Base-by-base conservation (phyloP, 108 stramenopile genomes). In the Skeletonema grethae region DNA sequence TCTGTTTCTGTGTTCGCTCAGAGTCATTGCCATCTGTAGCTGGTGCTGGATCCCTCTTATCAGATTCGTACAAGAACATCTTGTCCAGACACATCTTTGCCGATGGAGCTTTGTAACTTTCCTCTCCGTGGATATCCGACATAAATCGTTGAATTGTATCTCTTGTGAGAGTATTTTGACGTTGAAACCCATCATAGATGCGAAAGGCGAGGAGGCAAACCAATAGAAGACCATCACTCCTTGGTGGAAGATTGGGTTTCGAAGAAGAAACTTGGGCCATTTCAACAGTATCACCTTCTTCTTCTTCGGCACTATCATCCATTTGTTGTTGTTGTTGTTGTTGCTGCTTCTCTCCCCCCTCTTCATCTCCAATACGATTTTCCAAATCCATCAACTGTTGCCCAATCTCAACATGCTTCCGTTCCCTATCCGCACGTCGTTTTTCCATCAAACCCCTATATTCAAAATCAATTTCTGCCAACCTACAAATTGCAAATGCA, bases 121-220 rank as follows among this genome's bases (percentile, higher is more conserved):
- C 89, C 58, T 95, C 93, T 32, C 93, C 93, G 34, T 95, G 80
- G 24, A 95, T 79, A 46, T 95, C 93, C 13, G 86, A 82, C 39
- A 95, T 63, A 76, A 92, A 95, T 56, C 91, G 81, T 68, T 92
- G 93, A 4, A 95, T 35, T 29, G 91, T 95, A 70, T 95, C 93
- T 36, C 93, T 63, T 16, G 79, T 72, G 22, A 95, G 57, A 8
- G 69, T 53, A 1, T 87, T 84, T 66, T 87, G 88, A 38, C 91
- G 90, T 80, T 90, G 90, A 57, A 88, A 95, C 20, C 85, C 78
- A 81, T 95, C 93, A 48, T 95, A 95, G 13, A 95, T 72, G 10
- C 86, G 75, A 69, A 86, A 95, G 30, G 89, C 83, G 25, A 86
- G 61, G 28, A 79, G 67, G 22, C 63, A 69, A 9, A 61, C 67